phyloP scores from a whole-genome alignment of 352 stramenopile species.

The Pythium periplocum region DNA sequence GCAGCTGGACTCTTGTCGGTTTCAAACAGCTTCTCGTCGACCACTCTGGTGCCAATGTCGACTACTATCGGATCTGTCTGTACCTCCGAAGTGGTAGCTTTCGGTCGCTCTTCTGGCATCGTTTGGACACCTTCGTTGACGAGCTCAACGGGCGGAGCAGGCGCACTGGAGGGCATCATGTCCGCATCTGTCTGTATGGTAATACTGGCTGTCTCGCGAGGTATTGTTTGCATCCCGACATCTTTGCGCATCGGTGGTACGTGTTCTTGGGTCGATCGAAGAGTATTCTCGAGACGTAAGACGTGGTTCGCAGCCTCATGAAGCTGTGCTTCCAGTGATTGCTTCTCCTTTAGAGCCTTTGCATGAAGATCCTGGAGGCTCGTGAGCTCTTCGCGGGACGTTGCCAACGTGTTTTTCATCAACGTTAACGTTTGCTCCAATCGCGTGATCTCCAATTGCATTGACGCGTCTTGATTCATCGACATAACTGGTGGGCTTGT shows the following conservation, averaged over 20 bases:
- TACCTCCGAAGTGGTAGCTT: slow-evolving; percentile 7
- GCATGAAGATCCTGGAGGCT: slow-evolving; percentile 36
- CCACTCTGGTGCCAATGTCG: no score
- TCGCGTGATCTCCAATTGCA: slow-evolving; percentile 30
- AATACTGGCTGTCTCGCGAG: no score
- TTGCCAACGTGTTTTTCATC: slow-evolving; percentile 33
- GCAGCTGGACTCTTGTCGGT: no score
- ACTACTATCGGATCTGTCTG: slow-evolving; percentile 13
- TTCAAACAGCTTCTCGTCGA: no score
- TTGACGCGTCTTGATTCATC: slow-evolving; percentile 5
- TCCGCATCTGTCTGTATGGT: no score
- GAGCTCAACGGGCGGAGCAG: no score
- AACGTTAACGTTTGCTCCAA: slow-evolving; percentile 36
- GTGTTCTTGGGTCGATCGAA: slow-evolving; percentile 9
- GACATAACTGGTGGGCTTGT: background rate
- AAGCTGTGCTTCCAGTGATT: slow-evolving; percentile 29
- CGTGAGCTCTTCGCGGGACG: slow-evolving; percentile 38
- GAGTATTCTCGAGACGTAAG: slow-evolving; percentile 15
- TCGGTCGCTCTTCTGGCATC: background rate
- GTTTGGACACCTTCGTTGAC: no score
- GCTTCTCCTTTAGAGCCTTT: slow-evolving; percentile 39
- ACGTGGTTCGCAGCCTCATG: slow-evolving; percentile 16
- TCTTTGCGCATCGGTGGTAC: slow-evolving; percentile 13
- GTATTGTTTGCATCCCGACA: slow-evolving; percentile 8
- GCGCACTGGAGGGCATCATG: no score